A percentile compares a stretch with the other conserved stretches of the same genome.
phyloP scores from a whole-genome alignment of 2,329 filamentous ascomycete species.

The Aspergillus sojae region DNA sequence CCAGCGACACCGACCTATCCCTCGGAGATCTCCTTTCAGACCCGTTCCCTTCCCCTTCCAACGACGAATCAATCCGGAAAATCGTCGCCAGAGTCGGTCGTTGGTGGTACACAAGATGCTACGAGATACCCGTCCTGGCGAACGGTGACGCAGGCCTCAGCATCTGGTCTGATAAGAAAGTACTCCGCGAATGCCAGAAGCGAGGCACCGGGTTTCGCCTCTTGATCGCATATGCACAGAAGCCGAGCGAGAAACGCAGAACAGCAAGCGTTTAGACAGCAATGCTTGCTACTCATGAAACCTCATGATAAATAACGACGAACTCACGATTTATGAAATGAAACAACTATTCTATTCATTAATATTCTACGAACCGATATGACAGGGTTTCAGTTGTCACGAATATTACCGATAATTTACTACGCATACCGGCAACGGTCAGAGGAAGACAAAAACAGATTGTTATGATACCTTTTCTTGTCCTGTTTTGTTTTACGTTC shows the following conservation, averaged over 20 bases:
- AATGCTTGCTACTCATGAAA: not conserved
- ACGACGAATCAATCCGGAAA: slow-evolving; percentile 84
- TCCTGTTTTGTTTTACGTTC: slow-evolving; percentile 8
- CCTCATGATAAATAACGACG: slow-evolving; percentile 11
- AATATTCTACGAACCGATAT: not conserved
- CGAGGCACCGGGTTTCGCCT: slow-evolving; percentile 86
- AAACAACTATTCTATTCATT: not conserved
- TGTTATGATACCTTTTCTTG: slow-evolving; percentile 7
- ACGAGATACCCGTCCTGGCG: slow-evolving; percentile 68
- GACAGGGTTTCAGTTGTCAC: not conserved
- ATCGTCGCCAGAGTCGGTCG: slow-evolving; percentile 90
- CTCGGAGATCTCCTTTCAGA: slow-evolving; percentile 75
- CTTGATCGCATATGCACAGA: slow-evolving; percentile 87
- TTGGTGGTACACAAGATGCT: slow-evolving; percentile 96
- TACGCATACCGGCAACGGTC: not conserved
- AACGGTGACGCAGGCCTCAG: slow-evolving; percentile 57
- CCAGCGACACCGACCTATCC: slow-evolving; percentile 44
- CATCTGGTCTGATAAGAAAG: slow-evolving; percentile 76
- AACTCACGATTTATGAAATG: slow-evolving; percentile 11
- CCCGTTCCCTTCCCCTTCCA: slow-evolving; percentile 66
- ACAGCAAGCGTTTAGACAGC: slow-evolving; percentile 46
- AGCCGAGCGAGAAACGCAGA: slow-evolving; percentile 59
- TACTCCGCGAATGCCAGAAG: slow-evolving; percentile 83
- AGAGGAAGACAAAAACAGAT: slow-evolving; percentile 7
- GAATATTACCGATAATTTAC: slow-evolving; percentile 7